Evolutionary conservation across 23 red algal species (phyloP).

Genomic region (Chondrus crispus): DNA sequence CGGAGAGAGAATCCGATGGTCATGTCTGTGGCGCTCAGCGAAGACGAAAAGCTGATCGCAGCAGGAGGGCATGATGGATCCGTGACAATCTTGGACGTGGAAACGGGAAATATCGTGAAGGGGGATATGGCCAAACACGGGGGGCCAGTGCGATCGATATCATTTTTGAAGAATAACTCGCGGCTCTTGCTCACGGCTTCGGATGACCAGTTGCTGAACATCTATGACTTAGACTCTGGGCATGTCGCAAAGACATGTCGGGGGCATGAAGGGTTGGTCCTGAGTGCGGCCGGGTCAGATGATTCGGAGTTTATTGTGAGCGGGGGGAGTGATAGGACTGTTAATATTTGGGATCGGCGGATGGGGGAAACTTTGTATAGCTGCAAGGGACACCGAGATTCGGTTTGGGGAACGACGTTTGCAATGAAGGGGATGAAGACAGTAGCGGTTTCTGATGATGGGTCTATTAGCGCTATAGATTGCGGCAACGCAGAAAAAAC

Average conservation of each 20-base stretch:
- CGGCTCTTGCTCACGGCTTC: not conserved
- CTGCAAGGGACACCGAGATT: not conserved
- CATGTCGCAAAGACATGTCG: not conserved
- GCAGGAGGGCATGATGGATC: not conserved
- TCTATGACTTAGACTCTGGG: not conserved
- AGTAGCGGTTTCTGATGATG: constrained; percentile 33
- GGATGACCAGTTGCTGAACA: not conserved
- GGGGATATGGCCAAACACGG: not conserved
- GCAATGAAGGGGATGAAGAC: not conserved
- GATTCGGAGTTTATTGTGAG: not conserved
- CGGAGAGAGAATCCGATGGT: not conserved
- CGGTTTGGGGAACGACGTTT: constrained; percentile 13
- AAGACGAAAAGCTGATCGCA: not conserved
- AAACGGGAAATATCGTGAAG: not conserved
- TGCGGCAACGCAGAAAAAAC: not conserved
- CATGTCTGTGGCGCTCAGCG: not conserved
- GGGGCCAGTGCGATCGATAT: not conserved
- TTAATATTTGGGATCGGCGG: constrained; percentile 21
- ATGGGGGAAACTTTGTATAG: not conserved
- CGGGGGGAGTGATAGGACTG: not conserved
- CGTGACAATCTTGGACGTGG: not conserved
- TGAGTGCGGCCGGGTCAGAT: not conserved
- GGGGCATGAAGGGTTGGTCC: constrained; percentile 13
- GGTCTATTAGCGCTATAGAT: not conserved
- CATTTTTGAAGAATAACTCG: not conserved